Evolutionary conservation across 1,139 yeast species (phyloP).

Genomic region (Hyphopichia fennica): DNA sequence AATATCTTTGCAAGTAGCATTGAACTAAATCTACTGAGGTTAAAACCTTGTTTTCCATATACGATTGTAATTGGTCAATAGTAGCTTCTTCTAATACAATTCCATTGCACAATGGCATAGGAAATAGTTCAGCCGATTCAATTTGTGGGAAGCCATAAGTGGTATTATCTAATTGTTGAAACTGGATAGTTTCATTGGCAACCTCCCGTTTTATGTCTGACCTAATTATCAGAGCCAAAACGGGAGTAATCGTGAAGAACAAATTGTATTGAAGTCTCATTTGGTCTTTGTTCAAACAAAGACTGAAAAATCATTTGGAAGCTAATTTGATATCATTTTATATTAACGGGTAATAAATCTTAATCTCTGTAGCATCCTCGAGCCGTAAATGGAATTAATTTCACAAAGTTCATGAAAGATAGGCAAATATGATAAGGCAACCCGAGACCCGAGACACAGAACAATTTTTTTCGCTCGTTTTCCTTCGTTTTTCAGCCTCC

Average conservation of each 20-base stretch:
- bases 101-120: constrained; percentile 18
- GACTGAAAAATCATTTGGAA: too few species aligned
- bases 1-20: constrained; percentile 18
- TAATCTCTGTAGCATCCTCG: too few species aligned
- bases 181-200: constrained; percentile 3
- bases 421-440: too few species aligned
- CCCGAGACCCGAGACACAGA: too few species aligned
- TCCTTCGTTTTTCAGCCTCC: too few species aligned
- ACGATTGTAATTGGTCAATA: constrained; percentile 21
- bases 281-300: too few species aligned
- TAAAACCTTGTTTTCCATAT: constrained; percentile 13
- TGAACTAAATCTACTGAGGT: constrained; percentile 14
- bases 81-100: constrained; percentile 23
- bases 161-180: constrained; percentile 8
- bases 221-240: background rate
- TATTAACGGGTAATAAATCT: too few species aligned
- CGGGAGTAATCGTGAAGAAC: background rate
- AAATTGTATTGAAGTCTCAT: too few species aligned
- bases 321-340: too few species aligned
- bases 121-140: constrained; percentile 13
- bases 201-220: background rate
- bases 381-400: too few species aligned
- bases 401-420: too few species aligned
- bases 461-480: too few species aligned
- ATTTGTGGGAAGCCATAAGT: constrained; percentile 9